Conservation (phyloP, 306 rosid genomes). For the Citrullus mucosospermus region DNA sequence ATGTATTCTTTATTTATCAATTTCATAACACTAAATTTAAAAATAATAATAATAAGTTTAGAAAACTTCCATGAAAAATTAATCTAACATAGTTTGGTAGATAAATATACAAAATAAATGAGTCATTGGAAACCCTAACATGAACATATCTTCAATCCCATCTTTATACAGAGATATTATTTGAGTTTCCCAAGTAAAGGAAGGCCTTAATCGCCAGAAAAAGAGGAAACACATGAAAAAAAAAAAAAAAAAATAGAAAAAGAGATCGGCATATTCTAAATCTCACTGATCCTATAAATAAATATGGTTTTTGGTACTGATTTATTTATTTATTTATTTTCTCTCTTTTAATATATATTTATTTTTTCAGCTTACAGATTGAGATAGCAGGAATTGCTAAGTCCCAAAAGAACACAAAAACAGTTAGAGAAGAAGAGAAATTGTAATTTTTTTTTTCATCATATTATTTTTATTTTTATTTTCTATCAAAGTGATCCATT, state of each 20-base stretch:
- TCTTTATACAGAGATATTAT: neutral
- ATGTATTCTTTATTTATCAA: too few species aligned
- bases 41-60: too few species aligned
- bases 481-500: neutral
- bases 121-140: neutral
- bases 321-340: neutral
- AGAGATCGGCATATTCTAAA: neutral
- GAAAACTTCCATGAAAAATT: neutral
- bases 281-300: neutral
- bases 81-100: neutral
- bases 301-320: neutral
- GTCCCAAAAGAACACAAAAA: neutral
- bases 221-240: neutral
- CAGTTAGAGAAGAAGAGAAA: neutral
- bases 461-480: neutral
- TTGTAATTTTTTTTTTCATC: neutral
- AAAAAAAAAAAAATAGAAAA: neutral
- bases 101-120: neutral
- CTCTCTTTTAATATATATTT: neutral
- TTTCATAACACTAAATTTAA: too few species aligned
- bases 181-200: neutral
- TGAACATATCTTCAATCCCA: neutral
- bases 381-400: neutral
- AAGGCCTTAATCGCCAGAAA: neutral
- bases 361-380: neutral